Evolutionary conservation across 140 eudicot genomes (phyloP).

Genomic region (Senecio squalidus): DNA sequence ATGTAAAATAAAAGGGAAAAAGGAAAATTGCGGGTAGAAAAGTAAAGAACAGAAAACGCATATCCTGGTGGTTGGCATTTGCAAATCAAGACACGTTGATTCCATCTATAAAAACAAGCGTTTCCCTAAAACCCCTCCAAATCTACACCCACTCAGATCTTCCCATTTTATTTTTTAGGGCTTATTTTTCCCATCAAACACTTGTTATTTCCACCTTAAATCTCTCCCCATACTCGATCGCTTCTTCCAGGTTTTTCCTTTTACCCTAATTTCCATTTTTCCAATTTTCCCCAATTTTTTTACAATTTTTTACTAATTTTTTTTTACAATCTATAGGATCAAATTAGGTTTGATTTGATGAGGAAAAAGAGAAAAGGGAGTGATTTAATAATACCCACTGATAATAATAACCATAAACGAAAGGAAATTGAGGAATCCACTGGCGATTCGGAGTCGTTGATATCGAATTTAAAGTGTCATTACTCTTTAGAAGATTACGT

Average conservation of each 20-base stretch:
- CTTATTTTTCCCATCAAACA: too few species aligned
- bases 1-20: too few species aligned
- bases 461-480: conserved; percentile 45
- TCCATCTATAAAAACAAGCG: conserved; percentile 3
- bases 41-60: background rate
- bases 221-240: too few species aligned
- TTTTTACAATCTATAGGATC: background rate
- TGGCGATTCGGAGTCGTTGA: conserved; percentile 36
- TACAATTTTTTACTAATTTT: background rate
- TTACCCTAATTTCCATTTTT: too few species aligned
- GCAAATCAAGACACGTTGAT: conserved; percentile 21
- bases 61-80: conserved; percentile 16
- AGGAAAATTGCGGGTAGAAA: too few species aligned
- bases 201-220: too few species aligned
- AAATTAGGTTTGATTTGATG: conserved; percentile 20
- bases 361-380: conserved; percentile 77
- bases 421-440: conserved; percentile 33
- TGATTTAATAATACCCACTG: conserved; percentile 33
- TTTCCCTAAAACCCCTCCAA: conserved; percentile 27
- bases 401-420: conserved; percentile 10
- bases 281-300: too few species aligned
- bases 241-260: too few species aligned
- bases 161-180: too few species aligned
- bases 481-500: conserved; percentile 63
- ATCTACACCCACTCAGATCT: conserved; percentile 24